Evolutionary conservation across 2,329 filamentous ascomycete genomes (phyloP).

Genomic region (Penicillium sp.): DNA sequence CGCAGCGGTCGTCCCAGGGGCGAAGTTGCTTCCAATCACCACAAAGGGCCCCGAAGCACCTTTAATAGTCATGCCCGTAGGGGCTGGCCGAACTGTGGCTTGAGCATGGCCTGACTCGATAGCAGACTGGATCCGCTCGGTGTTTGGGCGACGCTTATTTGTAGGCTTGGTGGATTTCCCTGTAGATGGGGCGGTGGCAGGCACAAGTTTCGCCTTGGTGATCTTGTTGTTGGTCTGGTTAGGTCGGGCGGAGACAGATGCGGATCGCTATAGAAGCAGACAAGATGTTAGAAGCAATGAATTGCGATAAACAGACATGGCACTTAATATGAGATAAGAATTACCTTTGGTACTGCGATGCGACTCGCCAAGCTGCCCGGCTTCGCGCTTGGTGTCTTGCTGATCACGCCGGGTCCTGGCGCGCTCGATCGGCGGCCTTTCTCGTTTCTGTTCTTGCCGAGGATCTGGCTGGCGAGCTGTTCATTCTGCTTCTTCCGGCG

Average conservation of each 20-base stretch:
- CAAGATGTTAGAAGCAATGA: not conserved
- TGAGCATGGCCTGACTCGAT: conserved; percentile 33
- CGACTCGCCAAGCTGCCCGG: conserved; percentile 59
- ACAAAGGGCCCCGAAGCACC: conserved; percentile 57
- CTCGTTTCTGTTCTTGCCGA: conserved; percentile 49
- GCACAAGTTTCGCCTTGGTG: conserved; percentile 42
- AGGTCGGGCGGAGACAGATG: conserved; percentile 42
- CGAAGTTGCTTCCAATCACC: conserved; percentile 64
- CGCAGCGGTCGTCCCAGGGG: conserved; percentile 64
- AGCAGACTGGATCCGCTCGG: conserved; percentile 35
- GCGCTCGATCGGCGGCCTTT: conserved; percentile 48
- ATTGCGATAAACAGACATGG: not conserved
- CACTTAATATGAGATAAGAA: not conserved
- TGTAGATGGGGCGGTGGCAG: conserved; percentile 23
- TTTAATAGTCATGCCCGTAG: conserved; percentile 55
- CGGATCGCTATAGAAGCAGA: conserved; percentile 36
- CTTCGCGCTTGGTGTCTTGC: conserved; percentile 43
- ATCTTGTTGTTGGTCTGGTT: conserved; percentile 39
- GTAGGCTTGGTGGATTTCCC: conserved; percentile 28
- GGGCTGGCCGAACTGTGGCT: conserved; percentile 34
- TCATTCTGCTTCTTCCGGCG: conserved; percentile 59
- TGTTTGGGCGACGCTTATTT: conserved; percentile 37
- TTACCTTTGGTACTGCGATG: conserved; percentile 60
- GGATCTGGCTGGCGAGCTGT: conserved; percentile 59
- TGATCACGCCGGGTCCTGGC: conserved; percentile 45